Conservation (phyloP, 169 alveolate species). For the Cyclospora cayetanensis region DNA sequence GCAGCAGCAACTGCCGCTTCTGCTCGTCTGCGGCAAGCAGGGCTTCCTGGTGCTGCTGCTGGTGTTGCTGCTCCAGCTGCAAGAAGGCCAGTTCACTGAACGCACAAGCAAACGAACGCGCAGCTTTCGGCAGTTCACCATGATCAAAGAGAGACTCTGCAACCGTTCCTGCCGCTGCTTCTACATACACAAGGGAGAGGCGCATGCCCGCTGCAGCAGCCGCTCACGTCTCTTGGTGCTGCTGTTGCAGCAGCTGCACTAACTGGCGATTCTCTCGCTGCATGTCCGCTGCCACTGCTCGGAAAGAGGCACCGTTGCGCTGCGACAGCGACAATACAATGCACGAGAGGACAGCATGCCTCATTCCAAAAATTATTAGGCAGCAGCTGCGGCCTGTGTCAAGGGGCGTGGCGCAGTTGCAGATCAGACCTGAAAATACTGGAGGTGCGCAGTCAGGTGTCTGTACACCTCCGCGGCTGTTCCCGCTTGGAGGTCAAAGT, state of each 20-base stretch:
- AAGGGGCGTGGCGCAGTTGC: not conserved
- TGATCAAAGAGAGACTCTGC: too few relatives aligned
- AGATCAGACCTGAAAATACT: not conserved
- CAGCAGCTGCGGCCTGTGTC: conserved; percentile 7
- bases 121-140: not conserved
- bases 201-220: not conserved
- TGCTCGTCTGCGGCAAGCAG: conserved; percentile 23
- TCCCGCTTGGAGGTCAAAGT: not conserved
- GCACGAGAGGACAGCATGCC: not conserved
- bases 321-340: not conserved
- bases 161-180: not conserved
- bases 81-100: not conserved
- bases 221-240: conserved; percentile 17
- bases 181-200: not conserved
- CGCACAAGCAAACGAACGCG: not conserved
- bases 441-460: conserved; percentile 28
- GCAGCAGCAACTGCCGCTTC: conserved; percentile 36
- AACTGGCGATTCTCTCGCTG: conserved; percentile 38
- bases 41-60: conserved; percentile 17
- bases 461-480: conserved; percentile 33
- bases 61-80: conserved; percentile 20
- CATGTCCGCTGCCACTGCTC: conserved; percentile 11
- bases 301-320: conserved; percentile 26
- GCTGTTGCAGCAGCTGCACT: conserved; percentile 52
- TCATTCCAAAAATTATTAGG: not conserved